Percentiles rank a stretch among this genome's conserved stretches.
Evolutionary conservation across 2,329 filamentous ascomycete species (phyloP).

Genomic region (Diplodia corticola): DNA sequence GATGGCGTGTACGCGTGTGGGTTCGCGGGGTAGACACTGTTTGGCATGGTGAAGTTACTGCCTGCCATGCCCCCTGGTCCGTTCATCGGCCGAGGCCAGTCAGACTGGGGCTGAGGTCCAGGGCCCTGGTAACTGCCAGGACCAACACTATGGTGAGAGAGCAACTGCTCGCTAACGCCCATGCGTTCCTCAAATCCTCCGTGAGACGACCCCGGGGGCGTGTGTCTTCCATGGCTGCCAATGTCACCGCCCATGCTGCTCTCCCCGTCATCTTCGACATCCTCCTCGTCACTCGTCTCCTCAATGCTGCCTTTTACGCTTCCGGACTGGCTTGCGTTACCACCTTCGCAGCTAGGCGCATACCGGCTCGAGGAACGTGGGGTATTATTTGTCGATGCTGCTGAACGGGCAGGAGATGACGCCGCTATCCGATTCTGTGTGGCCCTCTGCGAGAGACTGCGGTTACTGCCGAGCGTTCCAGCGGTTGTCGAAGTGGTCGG

Average conservation of each 20-base stretch:
- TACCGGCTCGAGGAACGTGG: conserved; percentile 18
- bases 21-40: conserved; percentile 6
- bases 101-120: background rate
- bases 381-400: conserved; percentile 15
- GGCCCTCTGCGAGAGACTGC: conserved; percentile 21
- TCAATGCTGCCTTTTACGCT: conserved; percentile 23
- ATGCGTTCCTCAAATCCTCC: conserved; percentile 4
- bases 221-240: background rate
- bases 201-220: conserved; percentile 18
- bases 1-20: background rate
- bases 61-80: conserved; percentile 13
- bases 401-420: conserved; percentile 21
- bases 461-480: conserved; percentile 20
- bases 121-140: conserved; percentile 1
- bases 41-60: conserved; percentile 1
- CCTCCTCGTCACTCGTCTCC: conserved; percentile 22
- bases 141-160: conserved; percentile 6
- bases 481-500: conserved; percentile 19
- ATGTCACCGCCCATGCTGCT: background rate
- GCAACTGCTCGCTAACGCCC: conserved; percentile 10
- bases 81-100: background rate
- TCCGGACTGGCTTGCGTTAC: conserved; percentile 6
- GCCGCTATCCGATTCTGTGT: background rate
- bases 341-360: conserved; percentile 9
- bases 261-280: conserved; percentile 20